Conservation (phyloP, 1,284 basidiomycete genomes). For the Microbotryum scabiosae region DNA sequence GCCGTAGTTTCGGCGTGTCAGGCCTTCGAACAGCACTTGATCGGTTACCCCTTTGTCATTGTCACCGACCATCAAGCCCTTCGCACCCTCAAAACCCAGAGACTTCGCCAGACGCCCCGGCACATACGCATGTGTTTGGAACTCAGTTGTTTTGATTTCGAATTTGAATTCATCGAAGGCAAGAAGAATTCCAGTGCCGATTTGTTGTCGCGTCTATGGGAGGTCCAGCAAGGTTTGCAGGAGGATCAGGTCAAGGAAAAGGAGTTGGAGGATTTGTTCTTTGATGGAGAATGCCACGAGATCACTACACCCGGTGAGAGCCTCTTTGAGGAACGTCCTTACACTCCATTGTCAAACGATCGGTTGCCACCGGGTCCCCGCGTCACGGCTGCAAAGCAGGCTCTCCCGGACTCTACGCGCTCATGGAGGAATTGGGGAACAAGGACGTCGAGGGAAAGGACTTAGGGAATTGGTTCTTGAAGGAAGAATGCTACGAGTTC, state of each 20-base stretch:
- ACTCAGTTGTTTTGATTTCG: conserved; percentile 7
- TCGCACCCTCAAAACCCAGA: conserved; percentile 5
- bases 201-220: conserved; percentile 8
- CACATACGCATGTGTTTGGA: conserved; percentile 11
- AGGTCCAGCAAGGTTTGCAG: background rate
- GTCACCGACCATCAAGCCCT: conserved; percentile 18
- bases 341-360: too few relatives aligned
- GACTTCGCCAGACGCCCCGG: background rate
- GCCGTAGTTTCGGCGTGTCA: conserved; percentile 1
- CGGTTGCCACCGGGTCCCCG: too few relatives aligned
- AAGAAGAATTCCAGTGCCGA: conserved; percentile 4
- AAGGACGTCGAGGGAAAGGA: too few relatives aligned
- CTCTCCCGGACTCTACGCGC: too few relatives aligned
- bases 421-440: too few relatives aligned
- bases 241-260: conserved; percentile 29
- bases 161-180: conserved; percentile 9
- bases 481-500: too few relatives aligned
- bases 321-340: too few relatives aligned
- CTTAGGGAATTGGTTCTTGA: too few relatives aligned
- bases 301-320: too few relatives aligned
- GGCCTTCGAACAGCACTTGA: conserved; percentile 9
- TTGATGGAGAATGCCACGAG: too few relatives aligned
- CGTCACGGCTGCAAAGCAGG: too few relatives aligned
- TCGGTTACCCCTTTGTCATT: conserved; percentile 9
- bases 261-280: too few relatives aligned